Percentiles rank a stretch among this genome's conserved stretches.
These are phyloP conservation scores for Dictyophora rubrovolvata DNA, from an alignment of 768 basidiomycete genomes.

Conservation along the genomic window DNA sequence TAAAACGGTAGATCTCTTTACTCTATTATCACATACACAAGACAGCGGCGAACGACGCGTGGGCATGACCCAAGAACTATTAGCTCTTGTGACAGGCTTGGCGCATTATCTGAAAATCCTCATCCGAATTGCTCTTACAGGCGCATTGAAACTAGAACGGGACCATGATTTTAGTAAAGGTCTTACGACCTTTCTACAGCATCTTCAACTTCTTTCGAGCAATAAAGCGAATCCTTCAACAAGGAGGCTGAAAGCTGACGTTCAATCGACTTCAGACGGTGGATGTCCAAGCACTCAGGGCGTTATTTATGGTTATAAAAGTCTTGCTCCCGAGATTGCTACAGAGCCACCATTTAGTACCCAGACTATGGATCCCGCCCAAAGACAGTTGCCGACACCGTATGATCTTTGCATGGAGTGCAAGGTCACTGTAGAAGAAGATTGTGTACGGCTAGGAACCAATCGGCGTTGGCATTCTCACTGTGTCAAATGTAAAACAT, in stretches of 20 bases:
- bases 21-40: constrained; percentile 88
- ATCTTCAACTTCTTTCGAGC: constrained; percentile 83
- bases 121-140: constrained; percentile 94
- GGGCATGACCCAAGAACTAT: constrained; percentile 94
- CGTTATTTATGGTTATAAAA: constrained; percentile 88
- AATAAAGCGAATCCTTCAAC: constrained; percentile 76
- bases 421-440: constrained; percentile 87
- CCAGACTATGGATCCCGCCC: neutral
- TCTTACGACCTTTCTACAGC: constrained; percentile 83
- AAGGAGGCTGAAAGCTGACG: constrained; percentile 44
- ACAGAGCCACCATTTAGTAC: constrained; percentile 66
- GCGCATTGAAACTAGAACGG: constrained; percentile 88
- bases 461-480: constrained; percentile 95
- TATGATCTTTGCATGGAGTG: constrained; percentile 91
- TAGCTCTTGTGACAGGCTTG: constrained; percentile 95
- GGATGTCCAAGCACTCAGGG: constrained; percentile 72
- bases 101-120: constrained; percentile 99
- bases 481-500: constrained; percentile 77
- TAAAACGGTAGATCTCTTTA: constrained; percentile 97
- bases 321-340: constrained; percentile 84
- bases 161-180: constrained; percentile 77
- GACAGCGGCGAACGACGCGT: constrained; percentile 83
- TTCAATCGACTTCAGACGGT: constrained; percentile 24
- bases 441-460: constrained; percentile 91
- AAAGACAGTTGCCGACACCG: constrained; percentile 26